Percentiles rank a stretch among this genome's conserved stretches.
phyloP scores from a whole-genome alignment of 768 basidiomycete genomes.

The Psilocybe subaeruginosa region DNA sequence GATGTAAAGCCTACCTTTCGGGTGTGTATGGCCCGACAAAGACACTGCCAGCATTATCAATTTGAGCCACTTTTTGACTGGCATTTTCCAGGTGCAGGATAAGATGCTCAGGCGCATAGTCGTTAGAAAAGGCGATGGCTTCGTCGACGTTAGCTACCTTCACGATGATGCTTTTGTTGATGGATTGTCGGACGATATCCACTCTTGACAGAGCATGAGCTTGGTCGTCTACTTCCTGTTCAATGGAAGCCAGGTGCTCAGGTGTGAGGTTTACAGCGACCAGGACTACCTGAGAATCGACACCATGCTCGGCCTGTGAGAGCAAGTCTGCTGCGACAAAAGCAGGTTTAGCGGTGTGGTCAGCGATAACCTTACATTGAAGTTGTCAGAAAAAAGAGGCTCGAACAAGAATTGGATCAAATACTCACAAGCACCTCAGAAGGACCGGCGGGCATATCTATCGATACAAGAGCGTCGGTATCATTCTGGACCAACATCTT shows the following conservation, averaged over 20 bases:
- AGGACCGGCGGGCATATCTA: slow-evolving; percentile 99
- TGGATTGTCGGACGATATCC: slow-evolving; percentile 87
- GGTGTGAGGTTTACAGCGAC: slow-evolving; percentile 74
- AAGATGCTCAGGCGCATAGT: slow-evolving; percentile 97
- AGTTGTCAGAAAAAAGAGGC: slow-evolving; percentile 1
- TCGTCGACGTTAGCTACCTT: slow-evolving; percentile 66
- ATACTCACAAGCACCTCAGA: slow-evolving; percentile 91
- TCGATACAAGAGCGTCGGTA: slow-evolving; percentile 92
- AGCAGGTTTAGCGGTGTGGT: slow-evolving; percentile 80
- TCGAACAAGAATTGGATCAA: not conserved
- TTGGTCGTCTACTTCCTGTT: slow-evolving; percentile 84
- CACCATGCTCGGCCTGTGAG: slow-evolving; percentile 97
- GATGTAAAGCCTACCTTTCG: slow-evolving; percentile 68
- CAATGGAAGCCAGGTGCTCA: slow-evolving; percentile 70
- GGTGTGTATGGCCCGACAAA: slow-evolving; percentile 96
- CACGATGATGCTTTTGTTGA: slow-evolving; percentile 90
- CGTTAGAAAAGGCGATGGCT: slow-evolving; percentile 90
- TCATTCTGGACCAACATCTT: slow-evolving; percentile 99
- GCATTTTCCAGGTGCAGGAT: slow-evolving; percentile 88
- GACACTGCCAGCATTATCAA: slow-evolving; percentile 95
- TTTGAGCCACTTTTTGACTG: slow-evolving; percentile 55
- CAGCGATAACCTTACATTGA: slow-evolving; percentile 84
- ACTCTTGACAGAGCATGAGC: slow-evolving; percentile 86
- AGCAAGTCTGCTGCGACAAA: slow-evolving; percentile 97
- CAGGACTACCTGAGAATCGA: slow-evolving; percentile 97